Percentiles rank a stretch among this genome's conserved stretches.
These are phyloP conservation scores for Phyllosticta capitalensis DNA, from an alignment of 2,329 filamentous ascomycete genomes.

Conservation along the genomic window DNA sequence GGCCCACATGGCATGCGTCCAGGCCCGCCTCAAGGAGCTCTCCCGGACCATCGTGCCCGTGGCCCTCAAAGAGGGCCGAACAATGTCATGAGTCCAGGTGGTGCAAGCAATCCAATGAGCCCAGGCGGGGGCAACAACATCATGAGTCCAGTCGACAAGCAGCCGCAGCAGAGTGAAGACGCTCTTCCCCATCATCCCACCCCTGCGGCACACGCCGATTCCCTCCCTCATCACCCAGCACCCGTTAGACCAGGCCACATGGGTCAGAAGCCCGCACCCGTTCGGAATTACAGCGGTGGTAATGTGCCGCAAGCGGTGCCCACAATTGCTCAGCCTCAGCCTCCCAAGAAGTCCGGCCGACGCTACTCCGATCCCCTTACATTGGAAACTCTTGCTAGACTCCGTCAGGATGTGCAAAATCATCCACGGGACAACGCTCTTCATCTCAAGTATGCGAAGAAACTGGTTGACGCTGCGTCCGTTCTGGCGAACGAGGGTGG, in stretches of 20 bases:
- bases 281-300: constrained; percentile 43
- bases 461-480: constrained; percentile 73
- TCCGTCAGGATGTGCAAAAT: constrained; percentile 59
- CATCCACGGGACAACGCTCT: constrained; percentile 64
- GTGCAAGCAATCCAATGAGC: background rate
- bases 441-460: constrained; percentile 68
- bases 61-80: constrained; percentile 3
- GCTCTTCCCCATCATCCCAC: constrained; percentile 17
- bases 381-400: constrained; percentile 62
- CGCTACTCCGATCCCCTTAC: constrained; percentile 54
- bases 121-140: constrained; percentile 21
- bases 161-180: background rate
- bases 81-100: background rate
- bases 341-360: constrained; percentile 11
- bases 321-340: background rate
- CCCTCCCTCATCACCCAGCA: constrained; percentile 45
- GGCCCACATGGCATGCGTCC: constrained; percentile 1
- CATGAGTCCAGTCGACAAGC: constrained; percentile 2
- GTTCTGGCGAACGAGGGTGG: constrained; percentile 69
- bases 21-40: constrained; percentile 1
- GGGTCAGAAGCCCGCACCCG: constrained; percentile 36
- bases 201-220: constrained; percentile 37
- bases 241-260: constrained; percentile 46
- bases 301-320: constrained; percentile 18
- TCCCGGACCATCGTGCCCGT: constrained; percentile 12